These are phyloP conservation scores for Arthroderma sp. DNA, from an alignment of 2,329 filamentous ascomycete genomes.

Conservation along the genomic window DNA sequence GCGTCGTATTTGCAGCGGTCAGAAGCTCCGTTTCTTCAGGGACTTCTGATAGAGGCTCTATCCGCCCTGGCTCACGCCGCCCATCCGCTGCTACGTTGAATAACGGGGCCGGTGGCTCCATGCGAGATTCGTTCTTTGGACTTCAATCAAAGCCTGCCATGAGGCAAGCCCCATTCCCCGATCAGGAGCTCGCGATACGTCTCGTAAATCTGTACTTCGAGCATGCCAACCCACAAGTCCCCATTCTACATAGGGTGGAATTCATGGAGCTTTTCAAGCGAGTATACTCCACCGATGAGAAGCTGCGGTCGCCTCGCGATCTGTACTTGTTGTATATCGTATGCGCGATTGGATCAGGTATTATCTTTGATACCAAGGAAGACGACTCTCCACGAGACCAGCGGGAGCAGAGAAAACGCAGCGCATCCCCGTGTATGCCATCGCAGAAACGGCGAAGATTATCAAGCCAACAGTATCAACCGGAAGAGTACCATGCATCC, in stretches of 20 bases:
- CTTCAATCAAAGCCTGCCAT: constrained; percentile 82
- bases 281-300: constrained; percentile 58
- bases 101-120: constrained; percentile 48
- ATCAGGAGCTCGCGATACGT: constrained; percentile 56
- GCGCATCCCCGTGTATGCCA: constrained; percentile 14
- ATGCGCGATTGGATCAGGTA: constrained; percentile 87
- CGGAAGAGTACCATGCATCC: constrained; percentile 91
- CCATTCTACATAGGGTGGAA: constrained; percentile 74
- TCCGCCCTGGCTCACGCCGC: constrained; percentile 44
- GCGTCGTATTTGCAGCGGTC: constrained; percentile 86
- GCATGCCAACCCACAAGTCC: constrained; percentile 91
- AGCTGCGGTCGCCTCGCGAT: constrained; percentile 59
- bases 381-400: constrained; percentile 8
- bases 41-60: constrained; percentile 50
- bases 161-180: constrained; percentile 71
- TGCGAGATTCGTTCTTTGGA: constrained; percentile 96
- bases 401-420: background rate
- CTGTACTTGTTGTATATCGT: constrained; percentile 96
- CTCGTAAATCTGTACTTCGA: constrained; percentile 83
- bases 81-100: constrained; percentile 36
- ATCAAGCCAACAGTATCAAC: constrained; percentile 54
- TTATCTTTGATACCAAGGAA: constrained; percentile 54
- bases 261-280: constrained; percentile 81
- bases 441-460: constrained; percentile 38
- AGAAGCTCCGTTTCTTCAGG: constrained; percentile 54